phyloP scores from a whole-genome alignment of 768 basidiomycete genomes.

The Pholiota microspora region DNA sequence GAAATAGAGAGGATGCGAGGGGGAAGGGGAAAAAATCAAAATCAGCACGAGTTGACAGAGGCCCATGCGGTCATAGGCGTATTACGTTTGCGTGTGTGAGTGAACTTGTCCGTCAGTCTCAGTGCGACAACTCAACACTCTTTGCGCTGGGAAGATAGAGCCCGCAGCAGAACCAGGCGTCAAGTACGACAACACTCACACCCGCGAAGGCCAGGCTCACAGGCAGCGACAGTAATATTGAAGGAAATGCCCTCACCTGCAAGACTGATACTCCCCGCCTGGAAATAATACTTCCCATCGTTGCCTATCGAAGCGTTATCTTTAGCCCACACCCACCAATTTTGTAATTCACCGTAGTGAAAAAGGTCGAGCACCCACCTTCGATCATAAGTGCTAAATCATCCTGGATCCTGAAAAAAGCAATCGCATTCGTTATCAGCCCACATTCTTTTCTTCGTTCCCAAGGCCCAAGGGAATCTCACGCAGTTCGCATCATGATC shows the following conservation, averaged over 20 bases:
- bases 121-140: background rate
- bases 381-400: slow-evolving; percentile 61
- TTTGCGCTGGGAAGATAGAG: background rate
- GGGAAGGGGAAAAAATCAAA: slow-evolving; percentile 1
- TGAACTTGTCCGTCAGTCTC: background rate
- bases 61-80: slow-evolving; percentile 14
- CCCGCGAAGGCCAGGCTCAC: background rate
- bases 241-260: slow-evolving; percentile 43
- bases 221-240: background rate
- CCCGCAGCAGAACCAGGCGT: no score
- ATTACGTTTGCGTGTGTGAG: slow-evolving; percentile 9
- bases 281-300: slow-evolving; percentile 73
- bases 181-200: no score
- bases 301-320: slow-evolving; percentile 35
- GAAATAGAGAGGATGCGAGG: no score
- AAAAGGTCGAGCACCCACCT: slow-evolving; percentile 36
- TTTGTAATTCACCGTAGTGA: background rate
- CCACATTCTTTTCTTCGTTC: no score
- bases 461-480: no score
- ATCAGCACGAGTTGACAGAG: background rate
- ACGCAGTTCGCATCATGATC: no score
- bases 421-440: background rate
- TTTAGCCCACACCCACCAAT: background rate
- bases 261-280: slow-evolving; percentile 67
- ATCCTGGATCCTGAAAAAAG: slow-evolving; percentile 47